Base-by-base conservation (phyloP, 768 basidiomycete genomes). In the Udeniomyces megalosporus region DNA sequence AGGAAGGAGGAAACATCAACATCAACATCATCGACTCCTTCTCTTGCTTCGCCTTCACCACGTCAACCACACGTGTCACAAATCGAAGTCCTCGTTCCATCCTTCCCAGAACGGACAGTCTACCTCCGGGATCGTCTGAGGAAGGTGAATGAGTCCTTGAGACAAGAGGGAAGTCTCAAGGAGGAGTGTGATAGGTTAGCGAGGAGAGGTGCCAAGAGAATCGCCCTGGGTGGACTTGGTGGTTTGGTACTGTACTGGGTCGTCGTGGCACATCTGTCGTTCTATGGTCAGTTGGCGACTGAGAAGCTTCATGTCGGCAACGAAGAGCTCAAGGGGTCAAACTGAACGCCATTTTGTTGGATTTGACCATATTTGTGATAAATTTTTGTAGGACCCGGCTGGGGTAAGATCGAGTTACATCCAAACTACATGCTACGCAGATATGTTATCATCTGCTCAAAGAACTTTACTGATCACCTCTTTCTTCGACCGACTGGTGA, bases 171-270 rank as follows among this genome's bases (percentile, higher is more conserved):
- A 65, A 73, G 68, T 11, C 69, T 83, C 52, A 84, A 84, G 71
- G 71, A 69, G 29, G 66, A 72, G 67, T 84, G 80, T 66, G 83
- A 86, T 68, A 64, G 66, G 4, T 78, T 79, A 68, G 83, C 82
- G 1, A 79, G 78, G 58, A 75, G 74, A 14, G 81, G 81, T 6
- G 82, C 82, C 22, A 76, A 77, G 32, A 68, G 79, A 47, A 76
- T 84, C 71, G 82, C 83, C 0, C 66, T 81, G 5, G 77, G 77
- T 4, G 83, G 82, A 0, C 78, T 84, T 47, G 81, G 76, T 4
- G 77, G 80, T 69, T 76, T 84, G 7, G 76, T 81, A 4, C 76
- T 77, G 0, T 84, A 84, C 69, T 86, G 83, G 84, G 80, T 74
- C 2, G 72, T 76, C 2, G 81, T 85, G 2, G 80, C 81, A 45